Evolutionary conservation across 345 rosid species (phyloP).

Genomic region (Brassica carinata): DNA sequence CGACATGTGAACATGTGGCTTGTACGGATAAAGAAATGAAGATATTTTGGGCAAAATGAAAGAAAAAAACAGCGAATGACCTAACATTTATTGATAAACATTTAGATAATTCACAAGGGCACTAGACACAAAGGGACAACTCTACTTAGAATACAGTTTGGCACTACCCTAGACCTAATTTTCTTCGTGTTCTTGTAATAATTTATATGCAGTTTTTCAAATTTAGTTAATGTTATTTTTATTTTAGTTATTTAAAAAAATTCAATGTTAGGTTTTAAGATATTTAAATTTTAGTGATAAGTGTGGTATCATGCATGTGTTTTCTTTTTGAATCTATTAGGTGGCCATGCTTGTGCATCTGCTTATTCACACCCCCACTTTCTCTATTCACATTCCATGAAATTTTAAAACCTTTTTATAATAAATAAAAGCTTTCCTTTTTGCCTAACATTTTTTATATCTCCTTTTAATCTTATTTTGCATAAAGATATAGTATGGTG

Average conservation of each 20-base stretch:
- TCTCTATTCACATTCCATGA: constrained; percentile 23
- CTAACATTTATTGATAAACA: constrained; percentile 10
- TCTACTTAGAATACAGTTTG: constrained; percentile 30
- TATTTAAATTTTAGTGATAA: constrained; percentile 30
- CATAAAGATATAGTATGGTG: not conserved
- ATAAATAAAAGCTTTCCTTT: not conserved
- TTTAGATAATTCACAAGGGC: constrained; percentile 22
- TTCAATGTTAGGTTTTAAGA: constrained; percentile 21
- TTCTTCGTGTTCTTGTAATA: constrained; percentile 22
- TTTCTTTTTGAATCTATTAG: constrained; percentile 39
- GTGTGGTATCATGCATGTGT: constrained; percentile 42
- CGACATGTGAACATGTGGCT: constrained; percentile 36
- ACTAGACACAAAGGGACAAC: constrained; percentile 36
- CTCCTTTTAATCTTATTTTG: not conserved
- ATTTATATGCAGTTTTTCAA: constrained; percentile 19
- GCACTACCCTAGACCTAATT: constrained; percentile 40
- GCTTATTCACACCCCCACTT: constrained; percentile 40
- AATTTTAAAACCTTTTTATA: not conserved
- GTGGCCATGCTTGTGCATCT: constrained; percentile 44
- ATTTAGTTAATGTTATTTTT: constrained; percentile 2
- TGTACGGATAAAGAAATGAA: constrained; percentile 33
- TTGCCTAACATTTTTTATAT: not conserved
- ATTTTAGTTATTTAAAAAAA: not conserved
- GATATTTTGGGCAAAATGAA: constrained; percentile 8
- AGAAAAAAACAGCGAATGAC: constrained; percentile 6